A percentile compares a stretch with the other conserved stretches of the same genome.
These are phyloP conservation scores for Saccharomycopsis babjevae DNA, from an alignment of 805 yeast genomes.

Conservation along the genomic window DNA sequence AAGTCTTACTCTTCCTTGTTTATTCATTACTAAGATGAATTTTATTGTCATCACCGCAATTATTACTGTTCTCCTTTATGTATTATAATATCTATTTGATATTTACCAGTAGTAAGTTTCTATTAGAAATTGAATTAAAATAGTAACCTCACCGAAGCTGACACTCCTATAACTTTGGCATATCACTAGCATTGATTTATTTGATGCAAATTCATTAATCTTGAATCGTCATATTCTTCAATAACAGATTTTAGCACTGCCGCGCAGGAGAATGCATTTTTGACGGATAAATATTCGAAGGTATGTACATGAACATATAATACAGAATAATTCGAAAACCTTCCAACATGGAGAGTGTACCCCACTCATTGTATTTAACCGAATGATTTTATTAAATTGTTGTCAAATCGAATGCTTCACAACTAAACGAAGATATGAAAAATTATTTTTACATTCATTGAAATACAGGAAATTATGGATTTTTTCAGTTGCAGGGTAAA, in stretches of 20 bases:
- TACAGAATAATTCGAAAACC: neutral
- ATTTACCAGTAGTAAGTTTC: neutral
- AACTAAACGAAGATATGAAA: neutral
- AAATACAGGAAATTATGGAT: slow-evolving; percentile 7
- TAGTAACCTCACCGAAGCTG: no score
- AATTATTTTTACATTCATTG: neutral
- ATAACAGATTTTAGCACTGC: neutral
- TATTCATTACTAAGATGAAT: slow-evolving; percentile 70
- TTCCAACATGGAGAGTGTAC: neutral
- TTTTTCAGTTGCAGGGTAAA: slow-evolving; percentile 24
- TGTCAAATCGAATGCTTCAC: no score
- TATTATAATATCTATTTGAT: neutral
- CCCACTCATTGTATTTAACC: neutral
- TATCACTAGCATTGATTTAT: no score
- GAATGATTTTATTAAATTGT: neutral
- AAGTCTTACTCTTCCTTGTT: slow-evolving; percentile 88
- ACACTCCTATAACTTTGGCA: no score
- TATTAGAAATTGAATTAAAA: no score
- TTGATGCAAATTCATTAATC: no score
- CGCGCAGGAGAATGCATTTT: neutral
- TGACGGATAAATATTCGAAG: neutral
- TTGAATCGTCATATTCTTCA: no score
- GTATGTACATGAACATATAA: neutral
- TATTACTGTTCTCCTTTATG: neutral
- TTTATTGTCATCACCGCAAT: slow-evolving; percentile 59